Evolutionary conservation across 2,329 filamentous ascomycete species (phyloP).

Genomic region (Corinectria fuckeliana): DNA sequence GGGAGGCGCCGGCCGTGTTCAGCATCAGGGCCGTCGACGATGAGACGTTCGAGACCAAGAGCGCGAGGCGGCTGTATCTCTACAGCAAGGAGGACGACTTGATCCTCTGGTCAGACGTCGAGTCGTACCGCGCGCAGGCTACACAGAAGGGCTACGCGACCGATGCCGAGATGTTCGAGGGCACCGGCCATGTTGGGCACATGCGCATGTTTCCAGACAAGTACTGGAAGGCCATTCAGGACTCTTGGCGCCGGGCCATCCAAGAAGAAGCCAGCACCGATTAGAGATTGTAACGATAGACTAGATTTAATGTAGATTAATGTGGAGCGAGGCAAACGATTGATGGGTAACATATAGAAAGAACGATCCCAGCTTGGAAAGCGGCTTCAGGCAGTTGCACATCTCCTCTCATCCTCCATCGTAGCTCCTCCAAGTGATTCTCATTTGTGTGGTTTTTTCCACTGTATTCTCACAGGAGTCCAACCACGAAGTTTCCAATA

Average conservation of each 20-base stretch:
- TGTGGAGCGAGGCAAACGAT: background rate
- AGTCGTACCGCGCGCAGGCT: conserved; percentile 58
- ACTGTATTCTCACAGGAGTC: too few relatives aligned
- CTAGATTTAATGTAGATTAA: background rate
- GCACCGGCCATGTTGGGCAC: conserved; percentile 66
- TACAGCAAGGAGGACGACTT: conserved; percentile 66
- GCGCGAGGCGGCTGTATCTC: conserved; percentile 58
- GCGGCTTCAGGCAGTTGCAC: background rate
- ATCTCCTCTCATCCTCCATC: too few relatives aligned
- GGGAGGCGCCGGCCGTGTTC: conserved; percentile 50
- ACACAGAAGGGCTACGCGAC: conserved; percentile 56
- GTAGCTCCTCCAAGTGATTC: too few relatives aligned
- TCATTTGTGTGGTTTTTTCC: too few relatives aligned
- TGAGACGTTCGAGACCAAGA: conserved; percentile 42
- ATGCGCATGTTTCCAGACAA: conserved; percentile 61
- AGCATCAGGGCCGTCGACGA: conserved; percentile 47
- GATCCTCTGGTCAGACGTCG: conserved; percentile 62
- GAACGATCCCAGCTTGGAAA: background rate
- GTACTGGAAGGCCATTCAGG: conserved; percentile 60
- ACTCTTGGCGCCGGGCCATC: conserved; percentile 32
- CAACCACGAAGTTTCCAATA: too few relatives aligned
- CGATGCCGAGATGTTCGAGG: conserved; percentile 60
- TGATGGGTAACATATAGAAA: background rate
- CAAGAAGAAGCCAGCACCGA: conserved; percentile 3
- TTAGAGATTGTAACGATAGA: conserved; percentile 8